Base-by-base conservation (phyloP, 106 monocot genomes). In the Dioscorea alata region DNA sequence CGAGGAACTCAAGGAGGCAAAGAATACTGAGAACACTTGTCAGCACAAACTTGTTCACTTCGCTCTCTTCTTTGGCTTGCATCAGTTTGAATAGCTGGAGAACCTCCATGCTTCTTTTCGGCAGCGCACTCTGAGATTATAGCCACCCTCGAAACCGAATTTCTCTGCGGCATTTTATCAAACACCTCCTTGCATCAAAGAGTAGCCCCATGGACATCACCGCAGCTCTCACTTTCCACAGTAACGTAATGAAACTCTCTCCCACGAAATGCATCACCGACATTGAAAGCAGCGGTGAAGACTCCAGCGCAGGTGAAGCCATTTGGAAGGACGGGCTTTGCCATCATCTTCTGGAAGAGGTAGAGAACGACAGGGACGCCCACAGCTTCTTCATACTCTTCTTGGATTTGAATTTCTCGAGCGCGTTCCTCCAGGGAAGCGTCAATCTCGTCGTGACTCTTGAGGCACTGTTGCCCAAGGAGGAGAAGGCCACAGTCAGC, bases 261-360 rank as follows among this genome's bases (percentile, higher is more conserved):
- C 1, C 83, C 90, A 5, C 5, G 8, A 4, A 21, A 23, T 28
- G 19, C 34, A 19, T 7, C 33, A 12, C 13, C 2, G 10, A 19
- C 17, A 24, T 56, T 22, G 51, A 77, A 72, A 16, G 69, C 67
- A 12, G 86, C 77, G 1, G 86, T 76, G 75, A 90, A 79, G 4
- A 83, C 71, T 6, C 86, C 86, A 1, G 78, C 70, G 64, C 81
- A 77, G 14, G 86, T 86, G 77, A 91, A n/a, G n/a, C n/a, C n/a
- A n/a, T n/a, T n/a, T n/a, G n/a, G n/a, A n/a, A n/a, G n/a, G n/a
- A n/a, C n/a, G 16, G 10, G 12, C 5, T 52, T 59, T 35, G 71
- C 48, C 57, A 51, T n/a, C 85, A 86, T 83, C 65, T 69, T 60
- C 25, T 33, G 25, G 63, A 83, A 83, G 60, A 90, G 75, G 17